Conservation (phyloP, 768 basidiomycete genomes). For the Rhodotorula paludigena region DNA sequence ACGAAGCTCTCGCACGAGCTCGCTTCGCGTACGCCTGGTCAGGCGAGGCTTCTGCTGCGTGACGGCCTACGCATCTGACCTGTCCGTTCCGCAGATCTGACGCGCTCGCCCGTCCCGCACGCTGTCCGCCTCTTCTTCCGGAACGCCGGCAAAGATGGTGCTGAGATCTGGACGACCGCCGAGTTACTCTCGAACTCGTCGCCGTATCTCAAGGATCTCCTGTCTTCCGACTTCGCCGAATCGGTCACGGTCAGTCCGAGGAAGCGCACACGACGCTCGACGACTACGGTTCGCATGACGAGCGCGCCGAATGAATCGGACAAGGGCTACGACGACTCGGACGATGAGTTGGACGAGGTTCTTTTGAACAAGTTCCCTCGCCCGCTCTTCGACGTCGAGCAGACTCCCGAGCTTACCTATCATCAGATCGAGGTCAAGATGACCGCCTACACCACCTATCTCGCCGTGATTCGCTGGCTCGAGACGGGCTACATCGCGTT, state of each 20-base stretch:
- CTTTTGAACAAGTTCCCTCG: too few relatives aligned
- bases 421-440: not conserved
- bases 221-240: not conserved
- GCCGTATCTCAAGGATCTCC: slow-evolving; percentile 1
- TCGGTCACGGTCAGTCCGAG: not conserved
- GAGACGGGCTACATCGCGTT: not conserved
- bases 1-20: too few relatives aligned
- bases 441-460: slow-evolving; percentile 7
- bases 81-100: too few relatives aligned
- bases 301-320: not conserved
- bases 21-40: too few relatives aligned
- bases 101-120: too few relatives aligned
- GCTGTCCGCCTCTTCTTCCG: slow-evolving; percentile 12
- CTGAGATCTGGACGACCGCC: not conserved
- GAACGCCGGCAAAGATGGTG: not conserved
- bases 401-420: not conserved
- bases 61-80: too few relatives aligned
- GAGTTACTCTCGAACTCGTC: not conserved
- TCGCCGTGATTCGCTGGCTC: not conserved
- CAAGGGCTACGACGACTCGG: slow-evolving; percentile 11
- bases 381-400: too few relatives aligned
- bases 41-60: too few relatives aligned
- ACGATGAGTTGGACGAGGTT: slow-evolving; percentile 6
- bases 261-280: too few relatives aligned
- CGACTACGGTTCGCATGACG: too few relatives aligned